A percentile compares a stretch with the other conserved stretches of the same genome.
These are phyloP conservation scores for Debaryomyces sp. DNA, from an alignment of 1,139 yeast genomes.

Conservation along the genomic window DNA sequence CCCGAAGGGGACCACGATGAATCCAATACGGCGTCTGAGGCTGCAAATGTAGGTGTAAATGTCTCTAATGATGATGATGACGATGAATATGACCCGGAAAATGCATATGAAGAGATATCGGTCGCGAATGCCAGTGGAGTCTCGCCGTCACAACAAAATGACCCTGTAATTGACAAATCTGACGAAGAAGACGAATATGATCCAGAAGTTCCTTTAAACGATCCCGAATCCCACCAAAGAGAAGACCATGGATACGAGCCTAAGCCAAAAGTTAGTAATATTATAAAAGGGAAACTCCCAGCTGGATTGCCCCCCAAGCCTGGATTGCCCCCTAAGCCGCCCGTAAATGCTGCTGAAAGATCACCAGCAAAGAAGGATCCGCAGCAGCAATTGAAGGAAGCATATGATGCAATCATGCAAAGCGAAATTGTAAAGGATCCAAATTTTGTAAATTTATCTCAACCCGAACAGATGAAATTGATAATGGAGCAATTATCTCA, in stretches of 20 bases:
- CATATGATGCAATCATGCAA: conserved; percentile 38
- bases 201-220: conserved; percentile 19
- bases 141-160: neutral
- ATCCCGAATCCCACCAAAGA: neutral
- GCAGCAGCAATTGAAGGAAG: conserved; percentile 26
- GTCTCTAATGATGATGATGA: conserved; percentile 6
- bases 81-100: conserved; percentile 6
- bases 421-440: conserved; percentile 37
- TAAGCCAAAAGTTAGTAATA: conserved; percentile 8
- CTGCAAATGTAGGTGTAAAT: neutral
- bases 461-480: conserved; percentile 35
- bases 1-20: neutral
- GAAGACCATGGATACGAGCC: conserved; percentile 11
- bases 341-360: conserved; percentile 20
- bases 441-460: conserved; percentile 30
- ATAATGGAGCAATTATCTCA: conserved; percentile 32
- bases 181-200: conserved; percentile 24
- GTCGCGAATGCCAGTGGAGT: neutral
- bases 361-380: conserved; percentile 13
- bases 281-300: conserved; percentile 14
- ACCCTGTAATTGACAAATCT: conserved; percentile 1
- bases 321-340: conserved; percentile 38
- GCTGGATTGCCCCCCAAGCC: conserved; percentile 37
- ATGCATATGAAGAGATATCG: conserved; percentile 4
- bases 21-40: neutral